Conservation (phyloP, 2,329 filamentous ascomycete species). For the Pyrenochaeta sp. region DNA sequence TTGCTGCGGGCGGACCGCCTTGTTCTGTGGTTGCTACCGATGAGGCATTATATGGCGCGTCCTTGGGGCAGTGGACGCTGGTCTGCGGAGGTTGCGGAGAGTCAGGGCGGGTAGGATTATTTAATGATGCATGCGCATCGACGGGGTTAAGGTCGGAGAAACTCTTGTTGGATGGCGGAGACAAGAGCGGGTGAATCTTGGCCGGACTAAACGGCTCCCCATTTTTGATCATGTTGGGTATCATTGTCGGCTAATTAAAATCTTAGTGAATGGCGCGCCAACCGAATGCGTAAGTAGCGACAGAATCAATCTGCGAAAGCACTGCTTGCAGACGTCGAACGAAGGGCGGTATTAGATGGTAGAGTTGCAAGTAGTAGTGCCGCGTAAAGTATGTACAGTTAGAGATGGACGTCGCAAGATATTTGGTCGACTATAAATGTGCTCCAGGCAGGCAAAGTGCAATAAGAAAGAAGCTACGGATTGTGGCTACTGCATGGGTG, state of each 20-base stretch:
- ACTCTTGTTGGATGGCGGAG: slow-evolving; percentile 39
- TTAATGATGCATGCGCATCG: slow-evolving; percentile 28
- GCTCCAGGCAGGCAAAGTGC: slow-evolving; percentile 32
- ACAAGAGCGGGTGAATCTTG: slow-evolving; percentile 45
- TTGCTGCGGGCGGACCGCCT: slow-evolving; percentile 38
- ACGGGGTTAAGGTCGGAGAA: slow-evolving; percentile 47
- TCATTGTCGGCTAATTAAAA: slow-evolving; percentile 31
- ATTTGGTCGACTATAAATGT: slow-evolving; percentile 28
- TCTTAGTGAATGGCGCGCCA: slow-evolving; percentile 12
- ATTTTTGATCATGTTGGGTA: slow-evolving; percentile 28
- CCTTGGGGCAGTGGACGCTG: slow-evolving; percentile 31
- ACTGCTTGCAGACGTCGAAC: slow-evolving; percentile 11
- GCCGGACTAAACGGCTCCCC: slow-evolving; percentile 46
- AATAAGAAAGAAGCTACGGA: slow-evolving; percentile 21
- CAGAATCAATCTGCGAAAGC: slow-evolving; percentile 1
- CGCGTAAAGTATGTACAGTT: slow-evolving; percentile 25
- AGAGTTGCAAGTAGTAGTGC: slow-evolving; percentile 3
- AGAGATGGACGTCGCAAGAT: slow-evolving; percentile 44
- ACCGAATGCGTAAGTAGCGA: slow-evolving; percentile 19
- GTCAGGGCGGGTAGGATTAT: slow-evolving; percentile 35
- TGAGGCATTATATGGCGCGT: slow-evolving; percentile 36
- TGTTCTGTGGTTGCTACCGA: slow-evolving; percentile 36
- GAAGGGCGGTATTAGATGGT: slow-evolving; percentile 9
- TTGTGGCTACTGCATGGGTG: slow-evolving; percentile 43
- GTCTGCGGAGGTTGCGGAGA: slow-evolving; percentile 36